phyloP scores from a whole-genome alignment of 345 rosid species.

The Eucalyptus rudis region DNA sequence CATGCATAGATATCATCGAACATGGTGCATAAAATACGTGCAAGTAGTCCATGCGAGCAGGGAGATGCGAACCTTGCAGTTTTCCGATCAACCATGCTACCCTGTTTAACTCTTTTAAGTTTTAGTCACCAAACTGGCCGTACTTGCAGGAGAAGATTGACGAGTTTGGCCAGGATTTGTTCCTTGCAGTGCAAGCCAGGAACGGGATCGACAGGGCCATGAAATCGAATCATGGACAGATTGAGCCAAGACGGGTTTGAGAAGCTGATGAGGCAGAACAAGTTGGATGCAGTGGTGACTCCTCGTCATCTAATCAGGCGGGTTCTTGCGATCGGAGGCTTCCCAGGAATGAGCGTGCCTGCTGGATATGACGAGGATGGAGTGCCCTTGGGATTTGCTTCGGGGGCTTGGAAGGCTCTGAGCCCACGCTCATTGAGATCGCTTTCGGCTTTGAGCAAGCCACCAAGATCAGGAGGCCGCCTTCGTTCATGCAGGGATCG shows the following conservation, averaged over 20 bases:
- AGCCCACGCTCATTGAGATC: slow-evolving; percentile 59
- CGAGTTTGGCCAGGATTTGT: slow-evolving; percentile 27
- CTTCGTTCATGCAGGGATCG: not conserved
- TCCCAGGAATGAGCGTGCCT: slow-evolving; percentile 56
- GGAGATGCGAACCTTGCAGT: not conserved
- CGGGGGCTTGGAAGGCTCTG: slow-evolving; percentile 48
- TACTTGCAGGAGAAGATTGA: slow-evolving; percentile 33
- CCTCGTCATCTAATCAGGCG: not conserved
- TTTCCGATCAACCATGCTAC: not conserved
- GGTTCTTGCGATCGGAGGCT: slow-evolving; percentile 57
- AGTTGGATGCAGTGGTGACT: slow-evolving; percentile 47
- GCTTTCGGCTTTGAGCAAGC: slow-evolving; percentile 68
- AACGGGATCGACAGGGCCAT: slow-evolving; percentile 15
- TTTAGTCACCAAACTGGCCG: not conserved
- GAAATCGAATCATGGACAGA: slow-evolving; percentile 2
- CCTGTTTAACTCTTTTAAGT: not conserved
- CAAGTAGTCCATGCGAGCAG: not conserved
- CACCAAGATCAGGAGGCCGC: slow-evolving; percentile 47
- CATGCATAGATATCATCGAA: not conserved
- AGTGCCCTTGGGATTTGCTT: slow-evolving; percentile 53
- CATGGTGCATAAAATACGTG: not conserved
- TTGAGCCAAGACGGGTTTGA: slow-evolving; percentile 33
- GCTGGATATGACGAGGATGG: slow-evolving; percentile 43
- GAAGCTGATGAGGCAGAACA: slow-evolving; percentile 31
- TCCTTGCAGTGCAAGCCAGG: slow-evolving; percentile 26